These are phyloP conservation scores for Cladobotryum mycophilum DNA, from an alignment of 2,329 filamentous ascomycete genomes.

Conservation along the genomic window DNA sequence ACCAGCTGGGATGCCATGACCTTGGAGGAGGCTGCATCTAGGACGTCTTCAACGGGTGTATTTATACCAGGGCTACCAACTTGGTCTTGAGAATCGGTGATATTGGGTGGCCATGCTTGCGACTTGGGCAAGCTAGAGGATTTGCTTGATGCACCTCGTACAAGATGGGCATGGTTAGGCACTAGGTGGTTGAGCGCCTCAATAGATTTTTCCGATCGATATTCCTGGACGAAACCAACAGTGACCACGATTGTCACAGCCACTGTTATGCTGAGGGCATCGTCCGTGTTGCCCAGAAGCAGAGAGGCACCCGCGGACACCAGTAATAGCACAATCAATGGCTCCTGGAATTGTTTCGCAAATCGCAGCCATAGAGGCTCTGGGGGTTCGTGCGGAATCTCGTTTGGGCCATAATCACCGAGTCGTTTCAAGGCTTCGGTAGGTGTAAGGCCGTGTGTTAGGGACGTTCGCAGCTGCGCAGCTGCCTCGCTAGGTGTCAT, in stretches of 20 bases:
- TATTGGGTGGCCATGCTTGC: constrained; percentile 43
- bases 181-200: constrained; percentile 91
- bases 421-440: constrained; percentile 75
- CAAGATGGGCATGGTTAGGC: constrained; percentile 92
- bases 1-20: constrained; percentile 85
- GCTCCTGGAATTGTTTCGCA: constrained; percentile 93
- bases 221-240: constrained; percentile 95
- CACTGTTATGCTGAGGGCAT: constrained; percentile 90
- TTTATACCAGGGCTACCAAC: constrained; percentile 38
- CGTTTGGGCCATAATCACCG: constrained; percentile 79
- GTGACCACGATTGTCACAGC: constrained; percentile 96
- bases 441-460: constrained; percentile 72
- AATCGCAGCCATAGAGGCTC: constrained; percentile 95
- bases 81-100: constrained; percentile 40
- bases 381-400: constrained; percentile 87
- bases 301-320: constrained; percentile 84
- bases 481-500: constrained; percentile 76
- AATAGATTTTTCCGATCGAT: constrained; percentile 93
- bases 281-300: constrained; percentile 86
- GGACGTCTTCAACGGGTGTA: constrained; percentile 54
- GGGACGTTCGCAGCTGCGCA: constrained; percentile 71
- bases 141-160: constrained; percentile 52
- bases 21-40: constrained; percentile 72
- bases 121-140: constrained; percentile 27
- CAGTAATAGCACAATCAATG: constrained; percentile 85